Conservation (phyloP, 768 basidiomycete genomes). For the Austroboletus eburneus region DNA sequence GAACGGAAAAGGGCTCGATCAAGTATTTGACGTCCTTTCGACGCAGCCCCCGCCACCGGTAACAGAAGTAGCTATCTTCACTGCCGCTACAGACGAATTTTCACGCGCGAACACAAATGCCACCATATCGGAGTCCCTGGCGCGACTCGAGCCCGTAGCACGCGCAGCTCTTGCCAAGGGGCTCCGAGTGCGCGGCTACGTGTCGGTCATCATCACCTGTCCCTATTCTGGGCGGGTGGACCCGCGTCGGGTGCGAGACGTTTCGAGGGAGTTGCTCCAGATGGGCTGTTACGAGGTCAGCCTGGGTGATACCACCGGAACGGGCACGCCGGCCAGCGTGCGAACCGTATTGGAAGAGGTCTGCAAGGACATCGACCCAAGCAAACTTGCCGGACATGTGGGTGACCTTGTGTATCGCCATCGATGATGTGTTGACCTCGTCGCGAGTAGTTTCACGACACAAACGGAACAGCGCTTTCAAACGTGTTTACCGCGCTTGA, state of each 20-base stretch:
- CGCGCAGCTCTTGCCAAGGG: constrained; percentile 54
- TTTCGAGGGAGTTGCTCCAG: constrained; percentile 65
- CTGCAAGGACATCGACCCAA: constrained; percentile 53
- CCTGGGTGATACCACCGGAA: constrained; percentile 89
- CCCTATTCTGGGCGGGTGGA: constrained; percentile 83
- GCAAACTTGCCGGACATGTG: constrained; percentile 61
- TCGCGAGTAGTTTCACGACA: constrained; percentile 74
- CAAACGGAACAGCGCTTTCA: constrained; percentile 77
- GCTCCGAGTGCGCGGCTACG: constrained; percentile 77
- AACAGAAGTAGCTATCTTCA: constrained; percentile 86
- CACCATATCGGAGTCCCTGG: constrained; percentile 65
- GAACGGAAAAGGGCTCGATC: constrained; percentile 72
- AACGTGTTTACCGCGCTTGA: constrained; percentile 71
- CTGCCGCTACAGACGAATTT: constrained; percentile 85
- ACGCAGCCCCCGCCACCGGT: constrained; percentile 46
- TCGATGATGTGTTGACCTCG: background rate
- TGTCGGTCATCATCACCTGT: constrained; percentile 79
- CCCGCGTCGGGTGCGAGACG: constrained; percentile 57
- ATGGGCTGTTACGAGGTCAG: constrained; percentile 97
- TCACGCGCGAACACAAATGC: constrained; percentile 81
- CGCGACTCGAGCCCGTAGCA: constrained; percentile 58
- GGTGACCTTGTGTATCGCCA: constrained; percentile 20
- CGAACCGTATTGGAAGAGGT: constrained; percentile 68
- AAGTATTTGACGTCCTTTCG: constrained; percentile 55
- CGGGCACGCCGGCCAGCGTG: constrained; percentile 70